Conservation (phyloP, 345 rosid species). For the Lenwebbia sp. region DNA sequence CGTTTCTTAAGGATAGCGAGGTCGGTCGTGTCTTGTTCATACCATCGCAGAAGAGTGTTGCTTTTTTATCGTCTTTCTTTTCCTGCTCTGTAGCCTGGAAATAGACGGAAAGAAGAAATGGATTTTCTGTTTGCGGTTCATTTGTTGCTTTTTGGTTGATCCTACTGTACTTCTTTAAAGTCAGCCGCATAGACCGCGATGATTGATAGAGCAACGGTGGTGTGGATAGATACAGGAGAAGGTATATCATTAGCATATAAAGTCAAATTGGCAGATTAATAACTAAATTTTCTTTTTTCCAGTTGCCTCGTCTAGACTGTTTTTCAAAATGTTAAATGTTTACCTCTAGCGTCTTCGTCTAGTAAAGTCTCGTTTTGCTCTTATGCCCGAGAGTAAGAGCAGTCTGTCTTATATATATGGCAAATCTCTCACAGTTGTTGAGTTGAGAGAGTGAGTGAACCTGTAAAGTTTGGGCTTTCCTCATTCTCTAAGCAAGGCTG, state of each 20-base stretch:
- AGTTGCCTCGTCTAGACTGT: background rate
- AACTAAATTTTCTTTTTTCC: background rate
- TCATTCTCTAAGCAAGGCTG: background rate
- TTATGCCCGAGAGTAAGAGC: background rate
- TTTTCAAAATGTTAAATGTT: background rate
- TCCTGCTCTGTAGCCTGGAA: background rate
- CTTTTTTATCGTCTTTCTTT: background rate
- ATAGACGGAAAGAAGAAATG: background rate
- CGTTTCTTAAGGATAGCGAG: background rate
- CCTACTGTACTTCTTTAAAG: background rate
- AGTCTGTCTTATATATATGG: background rate
- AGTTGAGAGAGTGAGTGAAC: background rate
- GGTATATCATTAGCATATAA: background rate
- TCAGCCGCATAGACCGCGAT: background rate
- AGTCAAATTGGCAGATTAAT: background rate
- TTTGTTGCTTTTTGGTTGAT: background rate
- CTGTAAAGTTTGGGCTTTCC: background rate
- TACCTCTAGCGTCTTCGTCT: background rate
- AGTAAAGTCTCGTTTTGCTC: background rate
- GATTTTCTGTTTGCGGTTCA: background rate
- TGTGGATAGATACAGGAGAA: background rate
- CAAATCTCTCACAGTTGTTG: background rate
- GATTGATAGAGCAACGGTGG: background rate
- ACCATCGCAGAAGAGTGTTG: too few species aligned
- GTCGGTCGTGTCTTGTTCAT: background rate